phyloP scores from a whole-genome alignment of 1,284 basidiomycete species.

The Pholiota adiposa region DNA sequence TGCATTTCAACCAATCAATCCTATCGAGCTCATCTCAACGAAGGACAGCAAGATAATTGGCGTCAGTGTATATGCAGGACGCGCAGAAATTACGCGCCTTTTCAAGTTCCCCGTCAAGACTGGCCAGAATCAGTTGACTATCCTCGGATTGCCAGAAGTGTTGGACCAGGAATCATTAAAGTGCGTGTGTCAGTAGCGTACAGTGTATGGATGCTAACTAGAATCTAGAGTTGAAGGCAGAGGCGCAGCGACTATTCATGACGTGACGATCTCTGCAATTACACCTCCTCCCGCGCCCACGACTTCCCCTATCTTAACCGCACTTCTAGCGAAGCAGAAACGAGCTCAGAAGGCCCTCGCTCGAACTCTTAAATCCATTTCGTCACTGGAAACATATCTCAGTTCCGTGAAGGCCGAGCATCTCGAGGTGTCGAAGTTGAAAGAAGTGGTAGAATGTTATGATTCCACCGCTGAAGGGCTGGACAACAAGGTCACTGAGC shows the following conservation, averaged over 20 bases:
- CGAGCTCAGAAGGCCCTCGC: slow-evolving; percentile 26
- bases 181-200: slow-evolving; percentile 22
- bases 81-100: slow-evolving; percentile 37
- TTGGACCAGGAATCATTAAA: slow-evolving; percentile 36
- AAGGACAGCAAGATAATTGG: slow-evolving; percentile 34
- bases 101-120: slow-evolving; percentile 33
- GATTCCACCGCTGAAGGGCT: slow-evolving; percentile 34
- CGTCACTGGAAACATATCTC: slow-evolving; percentile 35
- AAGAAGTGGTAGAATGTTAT: slow-evolving; percentile 34
- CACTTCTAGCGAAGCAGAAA: slow-evolving; percentile 16
- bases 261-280: slow-evolving; percentile 30
- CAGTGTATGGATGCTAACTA: not conserved
- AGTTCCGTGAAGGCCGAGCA: slow-evolving; percentile 33
- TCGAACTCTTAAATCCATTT: slow-evolving; percentile 31
- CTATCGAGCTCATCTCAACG: slow-evolving; percentile 28
- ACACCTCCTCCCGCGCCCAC: slow-evolving; percentile 17
- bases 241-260: slow-evolving; percentile 37
- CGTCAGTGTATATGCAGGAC: slow-evolving; percentile 36
- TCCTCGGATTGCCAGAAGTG: slow-evolving; percentile 33
- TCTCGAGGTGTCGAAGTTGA: slow-evolving; percentile 32
- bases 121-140: slow-evolving; percentile 36
- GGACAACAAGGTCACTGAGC: slow-evolving; percentile 32
- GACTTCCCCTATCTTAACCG: slow-evolving; percentile 17
- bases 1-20: slow-evolving; percentile 16
- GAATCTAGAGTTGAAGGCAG: slow-evolving; percentile 34